Evolutionary conservation across 129 eudicot species (phyloP), one percentile per base, ranked within the genome.

Genomic region (Lactuca sativa): DNA sequence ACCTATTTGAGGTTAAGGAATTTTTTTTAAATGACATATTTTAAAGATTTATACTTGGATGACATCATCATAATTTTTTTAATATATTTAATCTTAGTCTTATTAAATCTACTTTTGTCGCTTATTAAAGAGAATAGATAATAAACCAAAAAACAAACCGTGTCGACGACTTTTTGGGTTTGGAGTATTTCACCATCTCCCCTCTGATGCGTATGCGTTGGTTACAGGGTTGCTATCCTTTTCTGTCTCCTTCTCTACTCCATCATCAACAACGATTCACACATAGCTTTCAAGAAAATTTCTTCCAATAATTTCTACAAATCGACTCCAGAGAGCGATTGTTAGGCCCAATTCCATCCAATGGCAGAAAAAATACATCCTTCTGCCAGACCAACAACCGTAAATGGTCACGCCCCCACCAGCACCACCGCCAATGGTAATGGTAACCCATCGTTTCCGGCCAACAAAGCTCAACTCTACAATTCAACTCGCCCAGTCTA

Each of bases 301-400:
- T 56, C 74, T 12, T 56, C 47, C n/a, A 5, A 21, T 32, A 47
- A 41, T 74, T 44, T 56, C 37, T 1, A 30, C 69, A 32, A 67
- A 33, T n/a, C 61, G 4, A 33, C 4, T 47, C 12, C n/a, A 12
- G 52, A 47, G 52, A 47, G 52, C 15, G 52, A 47, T 47, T 47
- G 52, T 4, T 3, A 47, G 52, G 52, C n/a, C 57, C 18, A 15
- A 64, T 32, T 65, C 64, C 32, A 36, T 40, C 41, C 15, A 65
- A 86, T 85, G 96, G 56, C 92, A 1, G 95, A 87, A 30, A 80
- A 83, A 76, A 88, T 86, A 0, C 82, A 79, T 12, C 86, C 97
- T 36, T 40, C 95, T 4, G 21, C 87, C 9, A 84, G 80, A 44
- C 95, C 95, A 16, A 33, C 86, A 32, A 37, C 73, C 60, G 44